A percentile compares a stretch with the other conserved stretches of the same genome.
phyloP scores from a whole-genome alignment of 805 yeast species.

The Wickerhamomyces tratensis region DNA sequence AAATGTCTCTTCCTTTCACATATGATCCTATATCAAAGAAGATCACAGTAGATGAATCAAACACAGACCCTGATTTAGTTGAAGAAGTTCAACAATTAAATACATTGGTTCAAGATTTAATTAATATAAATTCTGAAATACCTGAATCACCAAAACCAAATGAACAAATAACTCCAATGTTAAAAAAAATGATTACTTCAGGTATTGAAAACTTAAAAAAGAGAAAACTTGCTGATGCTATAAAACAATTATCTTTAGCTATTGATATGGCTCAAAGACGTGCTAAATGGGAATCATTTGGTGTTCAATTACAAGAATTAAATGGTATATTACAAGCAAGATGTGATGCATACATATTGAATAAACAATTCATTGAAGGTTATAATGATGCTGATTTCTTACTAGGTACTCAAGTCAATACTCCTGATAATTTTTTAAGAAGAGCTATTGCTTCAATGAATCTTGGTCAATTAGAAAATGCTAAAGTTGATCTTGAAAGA shows the following conservation, averaged over 20 bases:
- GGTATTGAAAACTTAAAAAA: slow-evolving; percentile 50
- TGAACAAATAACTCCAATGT: slow-evolving; percentile 43
- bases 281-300: slow-evolving; percentile 67
- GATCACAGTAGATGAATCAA: slow-evolving; percentile 6
- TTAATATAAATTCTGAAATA: slow-evolving; percentile 31
- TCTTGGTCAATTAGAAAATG: slow-evolving; percentile 51
- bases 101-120: slow-evolving; percentile 21
- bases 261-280: slow-evolving; percentile 60
- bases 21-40: slow-evolving; percentile 21
- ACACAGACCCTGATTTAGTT: slow-evolving; percentile 5
- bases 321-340: slow-evolving; percentile 59
- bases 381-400: slow-evolving; percentile 53
- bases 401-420: slow-evolving; percentile 18
- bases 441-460: slow-evolving; percentile 56
- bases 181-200: slow-evolving; percentile 54
- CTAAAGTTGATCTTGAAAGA: slow-evolving; percentile 61
- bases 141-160: slow-evolving; percentile 48
- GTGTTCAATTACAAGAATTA: slow-evolving; percentile 59
- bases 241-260: slow-evolving; percentile 55
- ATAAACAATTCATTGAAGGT: slow-evolving; percentile 46
- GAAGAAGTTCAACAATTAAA: slow-evolving; percentile 25
- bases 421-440: slow-evolving; percentile 66
- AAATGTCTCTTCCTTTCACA: slow-evolving; percentile 1
- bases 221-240: slow-evolving; percentile 47
- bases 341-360: slow-evolving; percentile 56